phyloP scores from a whole-genome alignment of 2,329 filamentous ascomycete genomes.

The Trichoderma polysporum region DNA sequence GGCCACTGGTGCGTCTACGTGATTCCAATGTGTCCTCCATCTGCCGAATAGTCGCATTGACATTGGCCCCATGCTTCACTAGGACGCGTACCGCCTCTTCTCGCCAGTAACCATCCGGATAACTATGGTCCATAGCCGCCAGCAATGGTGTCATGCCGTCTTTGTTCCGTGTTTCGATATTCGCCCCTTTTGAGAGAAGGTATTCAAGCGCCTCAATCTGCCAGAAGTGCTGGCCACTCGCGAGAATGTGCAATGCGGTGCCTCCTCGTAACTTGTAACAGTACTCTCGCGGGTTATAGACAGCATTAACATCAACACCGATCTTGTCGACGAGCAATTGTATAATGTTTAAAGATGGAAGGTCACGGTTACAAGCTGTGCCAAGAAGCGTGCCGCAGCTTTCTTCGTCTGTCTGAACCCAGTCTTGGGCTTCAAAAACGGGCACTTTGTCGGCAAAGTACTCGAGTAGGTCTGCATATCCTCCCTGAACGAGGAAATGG shows the following conservation, averaged over 20 bases:
- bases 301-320: not conserved
- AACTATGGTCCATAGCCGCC: not conserved
- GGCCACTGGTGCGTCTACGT: not conserved
- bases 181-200: not conserved
- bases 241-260: not conserved
- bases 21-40: not conserved
- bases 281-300: not conserved
- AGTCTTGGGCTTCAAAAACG: not conserved
- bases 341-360: not conserved
- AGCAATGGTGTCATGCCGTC: not conserved
- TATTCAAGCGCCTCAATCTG: not conserved
- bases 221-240: not conserved
- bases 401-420: not conserved
- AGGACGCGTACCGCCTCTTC: not conserved
- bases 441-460: not conserved
- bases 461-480: not conserved
- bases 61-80: not conserved
- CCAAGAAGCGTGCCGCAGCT: not conserved
- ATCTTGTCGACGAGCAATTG: not conserved
- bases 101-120: not conserved
- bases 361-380: not conserved
- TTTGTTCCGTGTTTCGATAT: not conserved
- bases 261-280: not conserved
- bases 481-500: not conserved
- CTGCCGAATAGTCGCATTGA: not conserved